These are phyloP conservation scores for Aspergillus carbonarius DNA, from an alignment of 2,329 filamentous ascomycete species.

Conservation along the genomic window DNA sequence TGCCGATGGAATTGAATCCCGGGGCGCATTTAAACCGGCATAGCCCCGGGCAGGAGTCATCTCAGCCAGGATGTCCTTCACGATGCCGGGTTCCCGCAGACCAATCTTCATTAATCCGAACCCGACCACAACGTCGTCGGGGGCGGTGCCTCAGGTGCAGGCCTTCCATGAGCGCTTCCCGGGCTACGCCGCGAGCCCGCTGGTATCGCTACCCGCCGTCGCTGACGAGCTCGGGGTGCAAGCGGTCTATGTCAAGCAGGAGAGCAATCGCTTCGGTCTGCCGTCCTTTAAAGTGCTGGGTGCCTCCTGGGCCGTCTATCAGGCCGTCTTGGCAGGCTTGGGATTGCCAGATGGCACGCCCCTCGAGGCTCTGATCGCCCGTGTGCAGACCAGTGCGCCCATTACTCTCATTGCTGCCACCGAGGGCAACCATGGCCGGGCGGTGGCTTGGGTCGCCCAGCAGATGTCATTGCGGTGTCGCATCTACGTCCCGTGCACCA, in stretches of 20 bases:
- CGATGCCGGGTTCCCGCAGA: conserved; percentile 20
- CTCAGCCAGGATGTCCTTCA: not conserved
- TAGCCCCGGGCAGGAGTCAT: no score
- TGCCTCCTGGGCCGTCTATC: conserved; percentile 70
- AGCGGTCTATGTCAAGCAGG: conserved; percentile 68
- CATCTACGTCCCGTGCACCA: conserved; percentile 63
- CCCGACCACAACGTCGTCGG: conserved; percentile 16
- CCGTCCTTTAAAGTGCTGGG: conserved; percentile 80
- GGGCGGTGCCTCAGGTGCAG: conserved; percentile 10
- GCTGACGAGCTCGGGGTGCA: conserved; percentile 59
- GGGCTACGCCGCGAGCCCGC: conserved; percentile 55
- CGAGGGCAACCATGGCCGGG: conserved; percentile 75
- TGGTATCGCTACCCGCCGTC: conserved; percentile 54
- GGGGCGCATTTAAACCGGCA: no score
- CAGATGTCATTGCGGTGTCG: conserved; percentile 56
- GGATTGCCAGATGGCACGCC: conserved; percentile 44
- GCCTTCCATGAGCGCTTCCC: conserved; percentile 59
- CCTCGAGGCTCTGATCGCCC: conserved; percentile 25
- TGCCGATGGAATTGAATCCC: no score
- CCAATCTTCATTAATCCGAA: conserved; percentile 29
- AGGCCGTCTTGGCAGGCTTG: conserved; percentile 52
- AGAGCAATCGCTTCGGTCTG: conserved; percentile 65
- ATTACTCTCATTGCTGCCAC: conserved; percentile 63
- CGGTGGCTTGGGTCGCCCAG: conserved; percentile 66
- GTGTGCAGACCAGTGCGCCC: not conserved